These are phyloP conservation scores for Colletotrichum plurivorum DNA, from an alignment of 2,329 filamentous ascomycete species.

Conservation along the genomic window DNA sequence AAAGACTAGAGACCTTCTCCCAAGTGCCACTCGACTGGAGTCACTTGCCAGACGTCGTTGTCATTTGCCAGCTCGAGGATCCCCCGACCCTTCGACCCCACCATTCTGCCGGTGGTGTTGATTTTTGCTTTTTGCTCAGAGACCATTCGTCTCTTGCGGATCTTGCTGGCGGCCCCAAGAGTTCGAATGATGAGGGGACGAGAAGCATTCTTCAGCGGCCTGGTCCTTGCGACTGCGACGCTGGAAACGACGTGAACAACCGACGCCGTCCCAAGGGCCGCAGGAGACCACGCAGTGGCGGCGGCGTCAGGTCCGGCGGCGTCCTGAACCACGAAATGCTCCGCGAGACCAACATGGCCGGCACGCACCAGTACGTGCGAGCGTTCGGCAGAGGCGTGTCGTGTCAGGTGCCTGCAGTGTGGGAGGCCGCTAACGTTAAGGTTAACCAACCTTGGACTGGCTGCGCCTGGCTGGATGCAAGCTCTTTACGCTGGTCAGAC, in stretches of 20 bases:
- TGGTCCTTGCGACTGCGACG: slow-evolving; percentile 37
- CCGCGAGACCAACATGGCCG: slow-evolving; percentile 12
- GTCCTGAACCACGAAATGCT: slow-evolving; percentile 26
- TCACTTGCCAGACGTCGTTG: slow-evolving; percentile 43
- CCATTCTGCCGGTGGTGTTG: neutral
- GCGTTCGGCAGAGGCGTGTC: slow-evolving; percentile 38
- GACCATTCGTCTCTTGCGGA: slow-evolving; percentile 18
- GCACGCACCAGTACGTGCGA: slow-evolving; percentile 32
- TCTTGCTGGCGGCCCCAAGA: slow-evolving; percentile 33
- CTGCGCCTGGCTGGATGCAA: slow-evolving; percentile 26
- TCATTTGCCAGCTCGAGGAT: slow-evolving; percentile 37
- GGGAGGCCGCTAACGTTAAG: slow-evolving; percentile 38
- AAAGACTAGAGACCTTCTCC: slow-evolving; percentile 30
- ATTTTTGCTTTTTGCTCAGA: neutral
- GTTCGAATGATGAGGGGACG: slow-evolving; percentile 40
- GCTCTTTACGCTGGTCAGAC: slow-evolving; percentile 9
- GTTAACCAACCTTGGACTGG: slow-evolving; percentile 39
- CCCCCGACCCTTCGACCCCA: slow-evolving; percentile 18
- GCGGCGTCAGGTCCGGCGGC: slow-evolving; percentile 11
- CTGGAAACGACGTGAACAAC: slow-evolving; percentile 27
- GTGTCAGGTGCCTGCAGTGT: slow-evolving; percentile 40
- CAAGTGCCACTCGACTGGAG: slow-evolving; percentile 26
- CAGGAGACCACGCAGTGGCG: slow-evolving; percentile 9
- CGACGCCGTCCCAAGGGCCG: slow-evolving; percentile 33
- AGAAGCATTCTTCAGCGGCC: slow-evolving; percentile 36